Evolutionary conservation across 495 filamentous ascomycete species (phyloP).

Genomic region (Hyphodiscus hymeniophilus): DNA sequence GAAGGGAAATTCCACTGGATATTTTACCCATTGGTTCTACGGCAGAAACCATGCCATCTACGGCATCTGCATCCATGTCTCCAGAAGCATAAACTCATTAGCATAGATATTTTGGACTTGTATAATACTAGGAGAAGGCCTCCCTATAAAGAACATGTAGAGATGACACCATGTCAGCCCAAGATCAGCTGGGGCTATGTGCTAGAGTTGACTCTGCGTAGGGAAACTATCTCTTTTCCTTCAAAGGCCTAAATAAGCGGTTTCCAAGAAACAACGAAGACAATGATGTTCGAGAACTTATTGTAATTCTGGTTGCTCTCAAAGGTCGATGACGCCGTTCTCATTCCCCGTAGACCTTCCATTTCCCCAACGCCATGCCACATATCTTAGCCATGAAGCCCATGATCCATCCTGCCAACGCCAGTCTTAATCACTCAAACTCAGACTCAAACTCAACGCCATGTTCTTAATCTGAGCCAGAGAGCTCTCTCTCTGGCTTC

Average conservation of each 20-base stretch:
- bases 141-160: background rate
- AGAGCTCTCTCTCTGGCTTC: constrained; percentile 8
- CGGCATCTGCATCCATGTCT: constrained; percentile 12
- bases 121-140: background rate
- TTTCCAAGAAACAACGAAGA: too few species aligned
- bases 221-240: too few species aligned
- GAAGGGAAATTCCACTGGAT: constrained; percentile 52
- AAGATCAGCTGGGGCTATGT: too few species aligned
- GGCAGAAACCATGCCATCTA: constrained; percentile 5
- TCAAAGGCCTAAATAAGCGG: too few species aligned
- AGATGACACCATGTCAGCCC: background rate
- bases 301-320: too few species aligned
- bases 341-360: too few species aligned
- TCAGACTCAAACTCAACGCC: background rate
- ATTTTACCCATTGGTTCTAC: constrained; percentile 13
- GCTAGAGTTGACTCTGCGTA: too few species aligned
- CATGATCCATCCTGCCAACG: background rate
- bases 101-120: background rate
- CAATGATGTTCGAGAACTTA: too few species aligned
- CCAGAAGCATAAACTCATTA: constrained; percentile 10
- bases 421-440: background rate
- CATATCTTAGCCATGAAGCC: background rate
- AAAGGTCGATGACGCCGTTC: too few species aligned
- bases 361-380: background rate
- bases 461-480: constrained; percentile 11